Percentiles rank a stretch among this genome's conserved stretches.
Conservation (phyloP, 2,329 filamentous ascomycete species). For the Cercospora citrullina region DNA sequence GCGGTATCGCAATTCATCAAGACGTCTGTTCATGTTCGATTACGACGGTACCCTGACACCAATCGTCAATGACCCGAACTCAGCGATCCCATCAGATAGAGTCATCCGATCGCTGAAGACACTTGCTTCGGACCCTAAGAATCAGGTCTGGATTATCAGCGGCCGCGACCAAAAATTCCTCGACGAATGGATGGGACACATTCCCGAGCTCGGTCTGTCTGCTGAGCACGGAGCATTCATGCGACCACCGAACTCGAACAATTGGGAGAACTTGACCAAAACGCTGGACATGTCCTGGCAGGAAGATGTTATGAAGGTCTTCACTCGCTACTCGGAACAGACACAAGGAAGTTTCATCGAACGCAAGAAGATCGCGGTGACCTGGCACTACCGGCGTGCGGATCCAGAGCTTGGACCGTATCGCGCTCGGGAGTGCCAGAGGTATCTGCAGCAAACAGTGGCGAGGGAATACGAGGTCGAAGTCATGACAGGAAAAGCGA, state of each 20-base stretch:
- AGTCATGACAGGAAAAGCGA: conserved; percentile 95
- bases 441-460: conserved; percentile 75
- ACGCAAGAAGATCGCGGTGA: conserved; percentile 87
- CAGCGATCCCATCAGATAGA: conserved; percentile 82
- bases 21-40: conserved; percentile 95
- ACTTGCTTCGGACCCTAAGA: conserved; percentile 75
- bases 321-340: conserved; percentile 83
- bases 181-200: conserved; percentile 88
- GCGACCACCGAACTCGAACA: conserved; percentile 69
- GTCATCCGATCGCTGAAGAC: conserved; percentile 77
- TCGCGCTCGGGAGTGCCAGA: conserved; percentile 76
- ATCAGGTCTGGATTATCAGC: conserved; percentile 97
- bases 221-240: conserved; percentile 98
- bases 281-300: conserved; percentile 92
- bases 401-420: conserved; percentile 81
- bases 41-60: conserved; percentile 96
- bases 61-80: conserved; percentile 87
- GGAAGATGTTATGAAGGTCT: conserved; percentile 75
- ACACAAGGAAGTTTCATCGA: conserved; percentile 94
- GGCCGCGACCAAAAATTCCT: conserved; percentile 92
- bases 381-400: conserved; percentile 94
- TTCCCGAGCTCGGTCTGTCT: conserved; percentile 83
- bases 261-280: conserved; percentile 89
- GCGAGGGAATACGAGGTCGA: conserved; percentile 84
- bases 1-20: conserved; percentile 72